phyloP scores from a whole-genome alignment of 257 asterid species.

The Echites panduratus region DNA sequence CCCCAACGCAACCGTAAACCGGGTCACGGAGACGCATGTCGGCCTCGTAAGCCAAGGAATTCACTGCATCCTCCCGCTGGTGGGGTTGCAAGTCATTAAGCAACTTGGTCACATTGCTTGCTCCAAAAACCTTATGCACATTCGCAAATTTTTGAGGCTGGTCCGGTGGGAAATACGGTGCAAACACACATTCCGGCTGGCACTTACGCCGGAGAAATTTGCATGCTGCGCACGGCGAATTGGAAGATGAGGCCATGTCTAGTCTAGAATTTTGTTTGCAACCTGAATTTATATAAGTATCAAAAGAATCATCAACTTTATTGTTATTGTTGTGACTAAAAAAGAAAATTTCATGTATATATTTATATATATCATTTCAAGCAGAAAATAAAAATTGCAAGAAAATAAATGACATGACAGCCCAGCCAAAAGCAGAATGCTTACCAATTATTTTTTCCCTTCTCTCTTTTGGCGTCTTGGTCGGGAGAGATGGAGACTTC shows the following conservation, averaged over 20 bases:
- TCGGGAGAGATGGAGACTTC: background rate
- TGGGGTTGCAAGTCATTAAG: conserved; percentile 41
- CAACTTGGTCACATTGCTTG: conserved; percentile 35
- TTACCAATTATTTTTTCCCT: background rate
- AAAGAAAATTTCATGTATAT: too few species aligned
- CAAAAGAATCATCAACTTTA: background rate
- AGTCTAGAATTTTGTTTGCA: background rate
- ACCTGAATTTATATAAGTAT: conserved; percentile 14
- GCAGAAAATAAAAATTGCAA: too few species aligned
- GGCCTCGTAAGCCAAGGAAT: conserved; percentile 39
- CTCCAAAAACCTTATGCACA: conserved; percentile 41
- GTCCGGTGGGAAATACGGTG: conserved; percentile 43
- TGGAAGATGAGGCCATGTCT: conserved; percentile 26
- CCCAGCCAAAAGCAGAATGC: background rate
- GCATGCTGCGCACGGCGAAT: conserved; percentile 42
- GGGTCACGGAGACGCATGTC: conserved; percentile 47
- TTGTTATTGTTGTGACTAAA: too few species aligned
- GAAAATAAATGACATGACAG: background rate
- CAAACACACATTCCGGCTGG: conserved; percentile 41
- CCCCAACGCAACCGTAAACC: conserved; percentile 41
- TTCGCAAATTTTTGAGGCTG: conserved; percentile 41
- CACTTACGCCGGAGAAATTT: conserved; percentile 39
- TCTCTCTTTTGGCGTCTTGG: background rate
- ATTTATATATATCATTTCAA: too few species aligned
- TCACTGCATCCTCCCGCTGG: conserved; percentile 39